Conservation (phyloP, 805 yeast species). For the Spathaspora sp. region DNA sequence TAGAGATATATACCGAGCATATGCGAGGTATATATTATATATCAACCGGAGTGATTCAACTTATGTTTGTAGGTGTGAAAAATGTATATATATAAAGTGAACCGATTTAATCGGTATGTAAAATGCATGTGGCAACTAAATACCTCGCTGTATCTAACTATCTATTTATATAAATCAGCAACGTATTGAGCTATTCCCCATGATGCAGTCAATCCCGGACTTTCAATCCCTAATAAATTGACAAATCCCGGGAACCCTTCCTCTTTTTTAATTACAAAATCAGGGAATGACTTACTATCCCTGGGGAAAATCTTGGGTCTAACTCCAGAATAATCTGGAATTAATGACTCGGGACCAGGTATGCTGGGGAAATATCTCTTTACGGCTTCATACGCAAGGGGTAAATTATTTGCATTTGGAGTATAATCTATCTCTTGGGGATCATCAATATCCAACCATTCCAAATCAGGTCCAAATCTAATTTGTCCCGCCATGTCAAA, state of each 20-base stretch:
- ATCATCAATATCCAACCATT: conserved; percentile 55
- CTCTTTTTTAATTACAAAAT: conserved; percentile 70
- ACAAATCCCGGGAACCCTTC: conserved; percentile 74
- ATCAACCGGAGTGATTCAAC: too few species aligned
- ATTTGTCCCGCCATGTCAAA: conserved; percentile 77
- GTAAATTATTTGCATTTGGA: conserved; percentile 47
- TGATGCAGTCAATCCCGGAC: conserved; percentile 84
- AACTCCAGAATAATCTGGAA: conserved; percentile 75
- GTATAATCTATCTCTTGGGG: conserved; percentile 40
- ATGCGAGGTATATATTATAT: too few species aligned
- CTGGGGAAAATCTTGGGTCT: conserved; percentile 64
- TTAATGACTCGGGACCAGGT: conserved; percentile 41
- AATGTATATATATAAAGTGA: neutral
- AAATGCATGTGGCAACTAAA: too few species aligned
- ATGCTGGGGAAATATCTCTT: conserved; percentile 61
- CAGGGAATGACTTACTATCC: conserved; percentile 53
- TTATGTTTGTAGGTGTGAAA: too few species aligned
- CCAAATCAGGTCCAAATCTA: conserved; percentile 85
- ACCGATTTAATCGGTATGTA: too few species aligned
- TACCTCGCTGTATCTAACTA: too few species aligned
- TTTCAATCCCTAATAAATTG: conserved; percentile 78
- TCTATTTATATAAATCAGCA: conserved; percentile 19
- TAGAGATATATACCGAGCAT: conserved; percentile 10
- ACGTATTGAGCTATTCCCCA: conserved; percentile 83
- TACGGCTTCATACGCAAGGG: conserved; percentile 60